phyloP scores from a whole-genome alignment of 108 stramenopile genomes.

The Parmales sp. region DNA sequence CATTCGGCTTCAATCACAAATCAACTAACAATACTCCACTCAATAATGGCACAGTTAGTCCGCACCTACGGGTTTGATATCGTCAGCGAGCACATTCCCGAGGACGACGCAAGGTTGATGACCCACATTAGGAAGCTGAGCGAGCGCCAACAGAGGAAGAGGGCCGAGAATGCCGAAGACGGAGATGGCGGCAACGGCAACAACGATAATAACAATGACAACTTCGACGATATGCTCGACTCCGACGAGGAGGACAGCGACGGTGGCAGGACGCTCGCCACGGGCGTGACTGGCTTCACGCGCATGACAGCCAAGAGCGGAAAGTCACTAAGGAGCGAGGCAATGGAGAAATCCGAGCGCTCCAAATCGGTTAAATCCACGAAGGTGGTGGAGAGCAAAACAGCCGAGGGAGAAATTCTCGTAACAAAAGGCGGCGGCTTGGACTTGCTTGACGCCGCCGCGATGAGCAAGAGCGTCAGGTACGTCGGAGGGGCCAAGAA shows the following conservation, averaged over 20 bases:
- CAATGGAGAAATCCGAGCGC: no score
- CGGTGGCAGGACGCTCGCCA: slow-evolving; percentile 61
- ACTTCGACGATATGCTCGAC: slow-evolving; percentile 65
- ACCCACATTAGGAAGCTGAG: slow-evolving; percentile 75
- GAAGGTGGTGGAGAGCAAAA: background rate
- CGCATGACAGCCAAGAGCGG: slow-evolving; percentile 33
- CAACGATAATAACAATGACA: slow-evolving; percentile 15
- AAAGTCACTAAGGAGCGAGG: background rate
- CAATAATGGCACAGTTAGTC: no score
- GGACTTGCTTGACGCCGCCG: slow-evolving; percentile 67
- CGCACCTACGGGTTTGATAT: slow-evolving; percentile 67
- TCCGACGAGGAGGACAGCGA: slow-evolving; percentile 79
- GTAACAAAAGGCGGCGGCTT: slow-evolving; percentile 46
- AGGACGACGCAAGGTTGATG: slow-evolving; percentile 63
- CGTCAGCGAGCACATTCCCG: slow-evolving; percentile 62
- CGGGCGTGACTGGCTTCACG: slow-evolving; percentile 55
- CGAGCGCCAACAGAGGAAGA: slow-evolving; percentile 49
- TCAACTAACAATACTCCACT: no score
- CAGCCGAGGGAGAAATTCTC: background rate
- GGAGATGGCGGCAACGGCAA: slow-evolving; percentile 14
- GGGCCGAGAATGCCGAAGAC: slow-evolving; percentile 35
- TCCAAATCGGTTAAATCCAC: no score
- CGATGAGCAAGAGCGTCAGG: slow-evolving; percentile 47
- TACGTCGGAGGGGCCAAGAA: slow-evolving; percentile 42
- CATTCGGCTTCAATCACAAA: no score